Conservation (phyloP, 371 early-diverging fungal species). For the Dichotomocladium elegans region DNA sequence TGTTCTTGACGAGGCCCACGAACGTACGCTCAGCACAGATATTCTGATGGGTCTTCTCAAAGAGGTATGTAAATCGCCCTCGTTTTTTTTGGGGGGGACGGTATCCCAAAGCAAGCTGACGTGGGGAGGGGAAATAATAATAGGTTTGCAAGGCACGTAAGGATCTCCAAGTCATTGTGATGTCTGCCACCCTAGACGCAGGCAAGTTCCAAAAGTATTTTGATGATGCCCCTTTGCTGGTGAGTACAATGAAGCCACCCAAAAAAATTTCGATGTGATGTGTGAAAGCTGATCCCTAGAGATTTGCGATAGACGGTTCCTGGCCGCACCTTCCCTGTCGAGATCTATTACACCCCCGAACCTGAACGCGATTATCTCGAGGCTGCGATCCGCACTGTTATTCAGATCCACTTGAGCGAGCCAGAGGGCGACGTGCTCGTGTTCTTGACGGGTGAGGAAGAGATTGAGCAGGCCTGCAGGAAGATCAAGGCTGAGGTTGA, state of each 20-base stretch:
- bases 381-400: slow-evolving; percentile 75
- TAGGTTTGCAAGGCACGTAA: slow-evolving; percentile 47
- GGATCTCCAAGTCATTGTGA: slow-evolving; percentile 82
- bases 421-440: slow-evolving; percentile 85
- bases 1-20: slow-evolving; percentile 98
- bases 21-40: slow-evolving; percentile 92
- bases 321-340: slow-evolving; percentile 89
- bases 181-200: slow-evolving; percentile 91
- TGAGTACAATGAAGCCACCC: slow-evolving; percentile 5
- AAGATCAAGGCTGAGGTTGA: slow-evolving; percentile 69
- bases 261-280: too few relatives aligned
- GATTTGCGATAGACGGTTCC: slow-evolving; percentile 65
- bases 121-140: too few relatives aligned
- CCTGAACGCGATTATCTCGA: slow-evolving; percentile 87
- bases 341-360: slow-evolving; percentile 84
- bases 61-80: too few relatives aligned
- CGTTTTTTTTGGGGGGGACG: background rate
- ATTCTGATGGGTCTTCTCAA: slow-evolving; percentile 95
- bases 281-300: background rate
- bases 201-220: slow-evolving; percentile 87
- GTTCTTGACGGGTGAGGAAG: slow-evolving; percentile 93
- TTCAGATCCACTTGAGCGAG: slow-evolving; percentile 82
- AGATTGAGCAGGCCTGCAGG: slow-evolving; percentile 85
- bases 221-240: slow-evolving; percentile 63
- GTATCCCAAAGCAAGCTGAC: too few relatives aligned